Evolutionary conservation across 805 yeast genomes (phyloP).

Genomic region (Dipodascopsis tothii): DNA sequence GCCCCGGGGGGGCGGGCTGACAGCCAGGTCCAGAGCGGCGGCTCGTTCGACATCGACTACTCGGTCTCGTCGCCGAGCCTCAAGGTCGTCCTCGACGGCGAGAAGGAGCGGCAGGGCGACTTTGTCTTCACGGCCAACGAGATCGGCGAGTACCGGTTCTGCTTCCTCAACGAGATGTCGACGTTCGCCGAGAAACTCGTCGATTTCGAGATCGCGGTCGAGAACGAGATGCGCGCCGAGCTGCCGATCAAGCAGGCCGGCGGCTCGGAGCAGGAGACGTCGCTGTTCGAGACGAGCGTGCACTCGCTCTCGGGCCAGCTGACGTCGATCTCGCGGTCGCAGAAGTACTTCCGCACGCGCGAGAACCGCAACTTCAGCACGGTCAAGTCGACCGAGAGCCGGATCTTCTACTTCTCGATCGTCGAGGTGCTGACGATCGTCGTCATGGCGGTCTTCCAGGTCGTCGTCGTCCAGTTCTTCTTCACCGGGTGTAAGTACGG

Average conservation of each 20-base stretch:
- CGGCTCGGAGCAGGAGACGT: slow-evolving; percentile 13
- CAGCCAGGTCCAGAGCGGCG: slow-evolving; percentile 55
- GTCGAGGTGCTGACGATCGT: slow-evolving; percentile 66
- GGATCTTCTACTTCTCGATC: slow-evolving; percentile 70
- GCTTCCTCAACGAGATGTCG: slow-evolving; percentile 75
- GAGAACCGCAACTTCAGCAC: slow-evolving; percentile 87
- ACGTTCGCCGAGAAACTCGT: slow-evolving; percentile 75
- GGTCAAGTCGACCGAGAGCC: slow-evolving; percentile 67
- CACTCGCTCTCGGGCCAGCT: slow-evolving; percentile 30
- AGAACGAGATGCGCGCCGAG: slow-evolving; percentile 46
- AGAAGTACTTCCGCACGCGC: slow-evolving; percentile 83
- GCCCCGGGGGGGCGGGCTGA: neutral
- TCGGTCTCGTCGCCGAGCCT: slow-evolving; percentile 48
- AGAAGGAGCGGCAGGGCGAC: slow-evolving; percentile 71
- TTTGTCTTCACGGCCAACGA: slow-evolving; percentile 58
- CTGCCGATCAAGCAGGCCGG: slow-evolving; percentile 41
- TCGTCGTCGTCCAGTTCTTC: slow-evolving; percentile 73
- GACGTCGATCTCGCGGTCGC: slow-evolving; percentile 27
- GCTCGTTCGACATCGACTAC: slow-evolving; percentile 74
- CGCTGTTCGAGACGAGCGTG: slow-evolving; percentile 27
- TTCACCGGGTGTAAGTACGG: slow-evolving; percentile 41
- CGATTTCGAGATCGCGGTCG: slow-evolving; percentile 63
- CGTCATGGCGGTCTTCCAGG: slow-evolving; percentile 69
- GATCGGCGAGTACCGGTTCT: slow-evolving; percentile 78
- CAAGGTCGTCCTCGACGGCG: slow-evolving; percentile 45